Percentiles rank a stretch among this genome's conserved stretches.
Evolutionary conservation across 257 asterid genomes (phyloP).

Genomic region (Galeopsis tetrahit): DNA sequence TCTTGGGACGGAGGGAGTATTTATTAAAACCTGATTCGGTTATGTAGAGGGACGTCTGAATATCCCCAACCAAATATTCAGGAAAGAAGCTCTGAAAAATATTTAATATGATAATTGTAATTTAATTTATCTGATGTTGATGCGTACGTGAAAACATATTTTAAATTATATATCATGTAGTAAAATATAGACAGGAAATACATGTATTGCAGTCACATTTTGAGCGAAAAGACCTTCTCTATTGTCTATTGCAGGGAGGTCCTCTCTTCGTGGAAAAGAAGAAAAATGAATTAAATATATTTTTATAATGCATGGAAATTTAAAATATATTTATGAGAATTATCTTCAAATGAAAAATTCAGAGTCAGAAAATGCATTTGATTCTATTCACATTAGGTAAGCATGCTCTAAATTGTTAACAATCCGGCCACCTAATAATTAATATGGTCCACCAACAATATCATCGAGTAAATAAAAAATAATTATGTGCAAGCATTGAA

Average conservation of each 20-base stretch:
- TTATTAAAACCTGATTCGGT: too few species aligned
- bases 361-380: conserved; percentile 49
- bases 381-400: conserved; percentile 26
- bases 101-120: neutral
- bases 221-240: neutral
- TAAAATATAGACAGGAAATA: too few species aligned
- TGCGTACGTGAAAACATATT: conserved; percentile 3
- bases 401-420: conserved; percentile 35
- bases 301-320: neutral
- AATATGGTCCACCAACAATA: conserved; percentile 41
- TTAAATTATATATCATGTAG: too few species aligned
- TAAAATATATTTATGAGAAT: too few species aligned
- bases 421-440: conserved; percentile 43
- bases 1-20: too few species aligned
- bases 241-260: neutral
- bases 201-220: neutral
- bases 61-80: conserved; percentile 30
- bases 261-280: neutral
- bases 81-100: conserved; percentile 52
- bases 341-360: conserved; percentile 49
- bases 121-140: conserved; percentile 37
- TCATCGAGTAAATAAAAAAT: too few species aligned
- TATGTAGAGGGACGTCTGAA: conserved; percentile 50
- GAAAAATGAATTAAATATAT: neutral
- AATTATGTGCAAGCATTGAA: too few species aligned